These are phyloP conservation scores for Aureobasidium sp. DNA, from an alignment of 2,329 filamentous ascomycete genomes.

Conservation along the genomic window DNA sequence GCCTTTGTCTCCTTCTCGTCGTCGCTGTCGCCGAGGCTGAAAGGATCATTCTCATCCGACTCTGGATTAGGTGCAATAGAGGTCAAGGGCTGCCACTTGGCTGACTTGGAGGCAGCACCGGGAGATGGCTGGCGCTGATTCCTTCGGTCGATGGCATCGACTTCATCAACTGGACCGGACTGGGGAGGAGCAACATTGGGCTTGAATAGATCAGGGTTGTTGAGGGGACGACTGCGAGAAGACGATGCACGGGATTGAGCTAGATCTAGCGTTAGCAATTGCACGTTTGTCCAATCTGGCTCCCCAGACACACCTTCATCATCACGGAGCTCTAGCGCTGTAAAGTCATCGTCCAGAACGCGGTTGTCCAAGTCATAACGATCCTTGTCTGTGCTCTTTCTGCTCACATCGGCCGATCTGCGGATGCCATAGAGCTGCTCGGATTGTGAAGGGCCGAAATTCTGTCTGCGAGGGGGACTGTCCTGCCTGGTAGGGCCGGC, in stretches of 20 bases:
- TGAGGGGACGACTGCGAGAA: conserved; percentile 58
- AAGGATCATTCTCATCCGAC: conserved; percentile 81
- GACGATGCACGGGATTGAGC: conserved; percentile 45
- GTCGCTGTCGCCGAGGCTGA: conserved; percentile 91
- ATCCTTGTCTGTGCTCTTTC: conserved; percentile 70
- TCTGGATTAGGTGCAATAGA: conserved; percentile 78
- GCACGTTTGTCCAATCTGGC: too few species aligned
- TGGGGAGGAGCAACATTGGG: conserved; percentile 51
- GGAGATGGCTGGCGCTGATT: conserved; percentile 17
- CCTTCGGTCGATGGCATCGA: conserved; percentile 61
- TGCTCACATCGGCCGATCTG: conserved; percentile 24
- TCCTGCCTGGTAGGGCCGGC: conserved; percentile 20
- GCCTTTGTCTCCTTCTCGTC: conserved; percentile 77
- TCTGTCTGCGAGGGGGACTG: conserved; percentile 30
- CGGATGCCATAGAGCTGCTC: conserved; percentile 34
- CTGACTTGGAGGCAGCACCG: conserved; percentile 50
- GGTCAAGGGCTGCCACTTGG: conserved; percentile 96
- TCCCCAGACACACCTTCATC: conserved; percentile 43
- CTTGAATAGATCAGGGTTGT: conserved; percentile 77
- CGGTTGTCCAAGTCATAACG: conserved; percentile 93
- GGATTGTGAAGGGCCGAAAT: conserved; percentile 30
- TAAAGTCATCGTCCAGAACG: conserved; percentile 84
- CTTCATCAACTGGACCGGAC: conserved; percentile 66
- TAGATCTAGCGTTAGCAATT: conserved; percentile 27
- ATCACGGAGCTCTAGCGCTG: conserved; percentile 55